These are phyloP conservation scores for Penicillium manginii DNA, from an alignment of 495 filamentous ascomycete species.

Conservation along the genomic window DNA sequence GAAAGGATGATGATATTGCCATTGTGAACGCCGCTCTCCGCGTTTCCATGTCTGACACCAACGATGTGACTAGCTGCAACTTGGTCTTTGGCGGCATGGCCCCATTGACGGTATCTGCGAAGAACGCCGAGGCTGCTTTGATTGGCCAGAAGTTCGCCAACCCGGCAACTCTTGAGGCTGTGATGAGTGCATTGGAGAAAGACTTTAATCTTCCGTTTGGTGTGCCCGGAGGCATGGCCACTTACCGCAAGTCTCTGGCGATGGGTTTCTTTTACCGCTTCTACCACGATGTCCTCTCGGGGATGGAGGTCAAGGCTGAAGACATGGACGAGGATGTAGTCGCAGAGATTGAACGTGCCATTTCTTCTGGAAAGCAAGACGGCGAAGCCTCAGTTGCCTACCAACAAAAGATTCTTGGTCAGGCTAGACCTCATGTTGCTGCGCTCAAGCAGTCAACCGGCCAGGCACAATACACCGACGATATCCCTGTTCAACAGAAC, in stretches of 20 bases:
- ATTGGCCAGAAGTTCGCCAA: slow-evolving; percentile 79
- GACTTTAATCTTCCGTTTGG: slow-evolving; percentile 87
- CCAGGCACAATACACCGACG: slow-evolving; percentile 95
- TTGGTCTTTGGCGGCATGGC: slow-evolving; percentile 94
- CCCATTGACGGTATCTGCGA: slow-evolving; percentile 80
- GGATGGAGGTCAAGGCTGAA: slow-evolving; percentile 46
- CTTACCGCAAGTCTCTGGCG: slow-evolving; percentile 87
- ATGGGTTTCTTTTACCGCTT: slow-evolving; percentile 89
- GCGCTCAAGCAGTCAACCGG: slow-evolving; percentile 93
- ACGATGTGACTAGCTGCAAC: slow-evolving; percentile 69
- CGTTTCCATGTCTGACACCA: slow-evolving; percentile 64
- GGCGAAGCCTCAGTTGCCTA: slow-evolving; percentile 55
- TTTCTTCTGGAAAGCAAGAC: slow-evolving; percentile 55
- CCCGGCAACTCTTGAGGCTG: slow-evolving; percentile 78
- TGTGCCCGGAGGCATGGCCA: slow-evolving; percentile 95
- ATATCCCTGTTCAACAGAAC: slow-evolving; percentile 84
- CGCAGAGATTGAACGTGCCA: slow-evolving; percentile 61
- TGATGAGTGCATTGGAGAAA: slow-evolving; percentile 81
- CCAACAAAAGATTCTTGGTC: slow-evolving; percentile 77
- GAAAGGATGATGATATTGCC: slow-evolving; percentile 96
- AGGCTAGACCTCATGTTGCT: slow-evolving; percentile 81
- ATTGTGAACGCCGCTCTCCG: slow-evolving; percentile 88
- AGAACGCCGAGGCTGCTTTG: slow-evolving; percentile 70
- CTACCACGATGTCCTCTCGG: slow-evolving; percentile 71
- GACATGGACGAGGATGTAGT: slow-evolving; percentile 56